Evolutionary conservation across 257 asterid species (phyloP), one percentile per base, ranked within the genome.

Genomic region (Solanum tarijense): DNA sequence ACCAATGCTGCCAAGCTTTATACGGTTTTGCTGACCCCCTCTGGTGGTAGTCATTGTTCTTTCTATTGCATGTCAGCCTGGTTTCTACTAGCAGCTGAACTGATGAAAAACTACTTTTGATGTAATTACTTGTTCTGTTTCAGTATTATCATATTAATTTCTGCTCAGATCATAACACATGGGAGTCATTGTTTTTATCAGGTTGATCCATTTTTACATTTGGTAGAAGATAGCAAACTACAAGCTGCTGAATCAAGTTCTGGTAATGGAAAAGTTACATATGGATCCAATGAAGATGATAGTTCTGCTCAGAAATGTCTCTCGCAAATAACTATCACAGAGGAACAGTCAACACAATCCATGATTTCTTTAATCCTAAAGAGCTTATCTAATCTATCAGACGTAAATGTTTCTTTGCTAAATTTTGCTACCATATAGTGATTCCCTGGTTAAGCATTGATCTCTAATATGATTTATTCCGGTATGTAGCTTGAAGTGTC

Each of bases 241-340:
- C 95, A 96, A 89, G 92, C 94, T 34, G 87, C 91, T 74, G 93
- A 92, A 34, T 83, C 87, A 41, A 95, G 92, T 88, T 87, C 90
- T 72, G 93, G 88, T 69, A 86, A 83, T 23, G 89, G 91, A 60
- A 89, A 86, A 89, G 84, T 83, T 48, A 52, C 74, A 34, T 96
- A 96, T 84, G 99, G 99, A 76, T 97, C 98, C 13, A 89, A 93
- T 71, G 99, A 97, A 89, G 99, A 97, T n/a, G 94, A 96, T 75
- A 90, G 43, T 76, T 90, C 94, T 75, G 98, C 99, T 89, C 89
- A 90, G 86, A 91, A 79, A 88, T 90, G 93, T 88, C 98, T 97
- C 87, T 93, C 97, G 9, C 96, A 93, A 83, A 93, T 96, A 62
- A 94, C 89, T 66, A 89, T 94, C 84, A 89, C 89, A 2, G 89